Conservation (phyloP, 148 eudicot species). For the Chenopodium album region DNA sequence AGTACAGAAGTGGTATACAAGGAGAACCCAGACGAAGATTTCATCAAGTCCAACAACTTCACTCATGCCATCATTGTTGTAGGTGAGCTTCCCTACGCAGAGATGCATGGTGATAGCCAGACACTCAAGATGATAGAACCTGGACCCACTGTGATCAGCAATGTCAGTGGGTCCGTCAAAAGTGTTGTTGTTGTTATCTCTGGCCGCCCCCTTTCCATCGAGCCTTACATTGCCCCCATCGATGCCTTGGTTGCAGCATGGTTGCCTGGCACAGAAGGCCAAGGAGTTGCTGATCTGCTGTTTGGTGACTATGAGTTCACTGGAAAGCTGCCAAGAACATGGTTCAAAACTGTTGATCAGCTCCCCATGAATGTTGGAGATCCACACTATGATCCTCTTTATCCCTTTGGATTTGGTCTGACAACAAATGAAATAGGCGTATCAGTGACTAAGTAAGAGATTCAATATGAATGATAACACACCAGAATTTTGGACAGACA, state of each 20-base stretch:
- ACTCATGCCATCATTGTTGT: constrained; percentile 30
- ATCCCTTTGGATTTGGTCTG: constrained; percentile 35
- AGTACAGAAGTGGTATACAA: constrained; percentile 29
- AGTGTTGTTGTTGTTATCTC: constrained; percentile 32
- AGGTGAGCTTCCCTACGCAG: constrained; percentile 36
- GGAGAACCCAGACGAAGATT: constrained; percentile 29
- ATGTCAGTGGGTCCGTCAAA: constrained; percentile 25
- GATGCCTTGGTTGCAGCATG: constrained; percentile 41
- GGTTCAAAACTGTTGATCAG: constrained; percentile 37
- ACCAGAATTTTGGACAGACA: too few species aligned
- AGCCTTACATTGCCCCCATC: constrained; percentile 28
- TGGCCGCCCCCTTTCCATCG: constrained; percentile 37
- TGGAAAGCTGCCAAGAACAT: constrained; percentile 34
- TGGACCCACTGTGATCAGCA: constrained; percentile 26
- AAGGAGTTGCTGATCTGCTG: constrained; percentile 34
- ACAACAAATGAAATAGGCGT: constrained; percentile 4
- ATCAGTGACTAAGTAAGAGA: not conserved
- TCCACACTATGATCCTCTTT: constrained; percentile 35
- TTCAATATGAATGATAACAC: constrained; percentile 16
- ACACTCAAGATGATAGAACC: constrained; percentile 38
- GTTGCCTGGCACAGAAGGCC: constrained; percentile 42
- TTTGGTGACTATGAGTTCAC: constrained; percentile 39
- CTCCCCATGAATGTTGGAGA: constrained; percentile 39
- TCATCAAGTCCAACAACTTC: constrained; percentile 28
- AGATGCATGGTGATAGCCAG: constrained; percentile 29